Conservation (phyloP, 2,329 filamentous ascomycete species). For the Fusarium circinatum region DNA sequence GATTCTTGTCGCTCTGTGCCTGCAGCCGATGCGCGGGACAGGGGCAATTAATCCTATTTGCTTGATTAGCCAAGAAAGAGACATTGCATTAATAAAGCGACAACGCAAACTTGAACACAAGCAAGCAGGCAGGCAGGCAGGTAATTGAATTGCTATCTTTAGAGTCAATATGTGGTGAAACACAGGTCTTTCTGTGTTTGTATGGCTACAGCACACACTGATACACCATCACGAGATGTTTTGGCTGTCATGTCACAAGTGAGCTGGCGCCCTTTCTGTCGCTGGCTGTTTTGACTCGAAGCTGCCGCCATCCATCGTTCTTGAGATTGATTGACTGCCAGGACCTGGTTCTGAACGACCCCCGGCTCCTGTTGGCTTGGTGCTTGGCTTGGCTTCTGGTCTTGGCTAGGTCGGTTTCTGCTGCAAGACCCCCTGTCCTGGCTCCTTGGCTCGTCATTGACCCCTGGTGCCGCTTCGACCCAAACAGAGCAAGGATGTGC, state of each 20-base stretch:
- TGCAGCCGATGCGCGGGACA: slow-evolving; percentile 14
- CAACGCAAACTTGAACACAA: slow-evolving; percentile 3
- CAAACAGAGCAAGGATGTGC: slow-evolving; percentile 18
- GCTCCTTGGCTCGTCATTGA: slow-evolving; percentile 4
- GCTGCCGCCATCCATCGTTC: not conserved
- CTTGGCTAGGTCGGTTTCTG: slow-evolving; percentile 26
- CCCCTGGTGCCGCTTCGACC: slow-evolving; percentile 19
- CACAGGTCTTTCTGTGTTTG: slow-evolving; percentile 5
- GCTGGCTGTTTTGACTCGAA: not conserved
- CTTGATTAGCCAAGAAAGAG: slow-evolving; percentile 9
- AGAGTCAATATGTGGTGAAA: slow-evolving; percentile 32
- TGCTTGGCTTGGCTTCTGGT: slow-evolving; percentile 12
- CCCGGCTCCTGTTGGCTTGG: not conserved
- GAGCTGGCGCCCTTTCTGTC: slow-evolving; percentile 1
- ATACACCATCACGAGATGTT: slow-evolving; percentile 9
- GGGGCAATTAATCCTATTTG: slow-evolving; percentile 10
- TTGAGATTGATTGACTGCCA: not conserved
- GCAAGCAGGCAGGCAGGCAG: not conserved
- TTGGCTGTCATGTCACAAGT: slow-evolving; percentile 11
- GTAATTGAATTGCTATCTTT: slow-evolving; percentile 24
- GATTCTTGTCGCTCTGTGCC: not conserved
- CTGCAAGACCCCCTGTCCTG: slow-evolving; percentile 15
- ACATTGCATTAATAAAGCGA: not conserved
- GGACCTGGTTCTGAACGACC: not conserved
- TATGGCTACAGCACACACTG: not conserved